phyloP scores from a whole-genome alignment of 352 stramenopile species.

The Thraustochytrium striatum region DNA sequence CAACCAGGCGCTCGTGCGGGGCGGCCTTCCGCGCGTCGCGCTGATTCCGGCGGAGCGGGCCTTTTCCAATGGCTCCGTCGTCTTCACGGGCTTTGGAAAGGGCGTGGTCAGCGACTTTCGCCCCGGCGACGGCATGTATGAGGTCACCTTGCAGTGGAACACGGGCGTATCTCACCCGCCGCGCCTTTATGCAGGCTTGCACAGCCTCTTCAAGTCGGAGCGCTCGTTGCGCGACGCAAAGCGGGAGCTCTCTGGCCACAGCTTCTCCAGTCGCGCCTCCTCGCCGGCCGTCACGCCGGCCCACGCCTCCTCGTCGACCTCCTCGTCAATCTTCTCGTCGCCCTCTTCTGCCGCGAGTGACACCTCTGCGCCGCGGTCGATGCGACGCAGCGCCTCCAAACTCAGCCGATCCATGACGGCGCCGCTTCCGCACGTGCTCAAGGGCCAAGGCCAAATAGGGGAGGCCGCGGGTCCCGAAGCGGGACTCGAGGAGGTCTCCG shows the following conservation, averaged over 20 bases:
- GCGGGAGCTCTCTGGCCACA: neutral
- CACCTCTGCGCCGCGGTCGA: no score
- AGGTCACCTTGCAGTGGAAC: conserved; percentile 18
- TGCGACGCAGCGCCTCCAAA: no score
- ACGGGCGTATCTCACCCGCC: neutral
- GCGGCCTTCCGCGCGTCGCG: neutral
- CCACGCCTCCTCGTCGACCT: no score
- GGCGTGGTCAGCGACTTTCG: neutral
- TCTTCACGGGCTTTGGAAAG: conserved; percentile 31
- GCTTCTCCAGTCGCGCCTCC: no score
- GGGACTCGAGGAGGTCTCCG: no score
- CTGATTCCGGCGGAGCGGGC: neutral
- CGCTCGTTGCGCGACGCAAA: neutral
- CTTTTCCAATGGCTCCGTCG: conserved; percentile 2
- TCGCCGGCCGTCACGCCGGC: no score
- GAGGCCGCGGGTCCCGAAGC: no score
- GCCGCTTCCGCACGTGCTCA: no score
- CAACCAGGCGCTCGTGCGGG: neutral
- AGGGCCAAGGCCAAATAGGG: no score
- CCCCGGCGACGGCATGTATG: neutral
- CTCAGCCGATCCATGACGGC: no score
- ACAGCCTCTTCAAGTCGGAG: conserved; percentile 4
- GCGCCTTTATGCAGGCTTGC: conserved; percentile 9
- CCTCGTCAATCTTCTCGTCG: no score
- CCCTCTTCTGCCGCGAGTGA: no score